Percentiles rank a stretch among this genome's conserved stretches.
These are phyloP conservation scores for Aspergillus latus DNA, from an alignment of 2,329 filamentous ascomycete species.

Conservation along the genomic window DNA sequence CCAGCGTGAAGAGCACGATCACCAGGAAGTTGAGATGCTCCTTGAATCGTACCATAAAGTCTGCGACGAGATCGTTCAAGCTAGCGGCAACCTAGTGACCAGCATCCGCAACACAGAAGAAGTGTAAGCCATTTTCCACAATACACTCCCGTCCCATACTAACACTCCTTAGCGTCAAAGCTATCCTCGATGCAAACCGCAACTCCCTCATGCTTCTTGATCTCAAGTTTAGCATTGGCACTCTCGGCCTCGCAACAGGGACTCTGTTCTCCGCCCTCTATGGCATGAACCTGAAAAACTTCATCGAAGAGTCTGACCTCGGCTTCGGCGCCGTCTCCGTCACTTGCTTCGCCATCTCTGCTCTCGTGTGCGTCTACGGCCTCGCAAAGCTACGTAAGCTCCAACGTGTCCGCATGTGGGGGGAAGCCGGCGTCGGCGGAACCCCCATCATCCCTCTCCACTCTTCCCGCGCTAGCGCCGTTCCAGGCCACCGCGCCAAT, in stretches of 20 bases:
- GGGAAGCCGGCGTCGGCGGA: conserved; percentile 50
- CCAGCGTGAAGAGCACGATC: conserved; percentile 74
- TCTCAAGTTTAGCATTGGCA: conserved; percentile 93
- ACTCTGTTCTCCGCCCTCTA: conserved; percentile 98
- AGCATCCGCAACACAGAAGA: conserved; percentile 98
- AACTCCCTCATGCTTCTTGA: conserved; percentile 98
- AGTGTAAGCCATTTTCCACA: conserved; percentile 63
- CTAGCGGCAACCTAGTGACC: conserved; percentile 86
- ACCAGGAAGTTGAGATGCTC: conserved; percentile 95
- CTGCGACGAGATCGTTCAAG: conserved; percentile 95
- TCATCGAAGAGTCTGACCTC: conserved; percentile 88
- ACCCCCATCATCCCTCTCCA: conserved; percentile 30
- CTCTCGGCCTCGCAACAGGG: conserved; percentile 88
- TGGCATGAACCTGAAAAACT: conserved; percentile 99
- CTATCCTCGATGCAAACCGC: conserved; percentile 95
- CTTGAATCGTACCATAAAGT: conserved; percentile 97
- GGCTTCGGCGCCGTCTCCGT: conserved; percentile 77
- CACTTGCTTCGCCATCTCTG: conserved; percentile 69
- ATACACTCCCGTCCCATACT: conserved; percentile 10
- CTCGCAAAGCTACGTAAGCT: conserved; percentile 79
- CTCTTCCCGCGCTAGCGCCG: conserved; percentile 23
- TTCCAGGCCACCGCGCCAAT: conserved; percentile 33
- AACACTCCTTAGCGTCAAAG: conserved; percentile 68
- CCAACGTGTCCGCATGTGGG: conserved; percentile 86
- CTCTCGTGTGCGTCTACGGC: conserved; percentile 79